Conservation (phyloP, 1,139 yeast genomes). For the Geotrichum aggregatum region DNA sequence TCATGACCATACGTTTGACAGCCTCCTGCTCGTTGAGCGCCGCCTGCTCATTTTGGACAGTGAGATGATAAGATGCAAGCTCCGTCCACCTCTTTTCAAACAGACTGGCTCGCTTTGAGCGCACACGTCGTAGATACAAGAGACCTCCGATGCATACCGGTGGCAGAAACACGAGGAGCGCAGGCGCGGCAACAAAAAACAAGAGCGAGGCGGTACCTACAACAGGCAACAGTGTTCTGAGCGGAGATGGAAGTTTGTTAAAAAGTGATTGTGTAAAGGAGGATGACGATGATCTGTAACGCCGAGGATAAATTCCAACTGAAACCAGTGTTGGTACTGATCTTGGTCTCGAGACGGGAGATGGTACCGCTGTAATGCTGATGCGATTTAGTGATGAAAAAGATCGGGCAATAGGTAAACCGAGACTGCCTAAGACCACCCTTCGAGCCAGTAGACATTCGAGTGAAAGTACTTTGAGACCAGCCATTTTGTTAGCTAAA, state of each 20-base stretch:
- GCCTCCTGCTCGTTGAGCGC: slow-evolving; percentile 22
- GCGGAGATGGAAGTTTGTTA: slow-evolving; percentile 16
- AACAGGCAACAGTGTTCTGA: slow-evolving; percentile 18
- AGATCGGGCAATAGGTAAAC: too few relatives aligned
- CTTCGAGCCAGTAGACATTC: too few relatives aligned
- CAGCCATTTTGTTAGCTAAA: too few relatives aligned
- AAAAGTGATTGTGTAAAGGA: slow-evolving; percentile 4
- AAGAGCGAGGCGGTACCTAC: slow-evolving; percentile 20
- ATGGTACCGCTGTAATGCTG: too few relatives aligned
- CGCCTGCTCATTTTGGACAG: slow-evolving; percentile 24
- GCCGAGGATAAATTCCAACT: too few relatives aligned
- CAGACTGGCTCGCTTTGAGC: slow-evolving; percentile 23
- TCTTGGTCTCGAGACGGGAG: too few relatives aligned
- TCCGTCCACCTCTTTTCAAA: slow-evolving; percentile 32
- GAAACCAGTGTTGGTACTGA: too few relatives aligned
- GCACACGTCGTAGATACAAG: slow-evolving; percentile 26
- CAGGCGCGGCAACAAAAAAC: slow-evolving; percentile 29
- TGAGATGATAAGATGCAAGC: slow-evolving; percentile 30
- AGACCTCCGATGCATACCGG: slow-evolving; percentile 28
- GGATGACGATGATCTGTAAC: neutral
- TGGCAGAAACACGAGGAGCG: slow-evolving; percentile 27
- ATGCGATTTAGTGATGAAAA: too few relatives aligned
- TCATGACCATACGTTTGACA: slow-evolving; percentile 24
- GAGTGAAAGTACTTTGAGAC: too few relatives aligned
- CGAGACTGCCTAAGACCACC: too few relatives aligned